These are phyloP conservation scores for Sarocladium brachiariae DNA, from an alignment of 2,329 filamentous ascomycete genomes.

Conservation along the genomic window DNA sequence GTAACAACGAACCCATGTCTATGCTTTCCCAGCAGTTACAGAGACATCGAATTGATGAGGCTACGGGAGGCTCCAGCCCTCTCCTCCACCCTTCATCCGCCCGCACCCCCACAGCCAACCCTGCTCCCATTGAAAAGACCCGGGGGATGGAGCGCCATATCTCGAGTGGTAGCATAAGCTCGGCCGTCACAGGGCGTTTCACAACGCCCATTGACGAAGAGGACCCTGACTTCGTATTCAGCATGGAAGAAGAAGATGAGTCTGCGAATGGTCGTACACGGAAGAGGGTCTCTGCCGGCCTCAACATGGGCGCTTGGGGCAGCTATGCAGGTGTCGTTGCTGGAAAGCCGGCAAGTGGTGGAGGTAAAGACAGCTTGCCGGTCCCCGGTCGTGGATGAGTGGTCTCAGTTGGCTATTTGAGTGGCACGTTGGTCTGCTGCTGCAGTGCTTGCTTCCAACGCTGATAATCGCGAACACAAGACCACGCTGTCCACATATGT, in stretches of 20 bases:
- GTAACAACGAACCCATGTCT: slow-evolving; percentile 46
- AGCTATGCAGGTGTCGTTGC: slow-evolving; percentile 33
- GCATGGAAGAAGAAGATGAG: slow-evolving; percentile 55
- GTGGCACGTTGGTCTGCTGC: neutral
- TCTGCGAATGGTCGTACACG: slow-evolving; percentile 36
- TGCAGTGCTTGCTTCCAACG: too few species aligned
- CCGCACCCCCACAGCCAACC: slow-evolving; percentile 31
- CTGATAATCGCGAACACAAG: too few species aligned
- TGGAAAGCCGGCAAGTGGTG: slow-evolving; percentile 24
- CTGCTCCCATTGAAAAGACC: slow-evolving; percentile 32
- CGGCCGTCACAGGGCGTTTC: slow-evolving; percentile 47
- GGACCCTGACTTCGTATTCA: slow-evolving; percentile 57
- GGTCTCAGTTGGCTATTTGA: slow-evolving; percentile 11
- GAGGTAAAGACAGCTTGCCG: slow-evolving; percentile 20
- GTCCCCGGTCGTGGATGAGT: slow-evolving; percentile 25
- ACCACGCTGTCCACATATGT: too few species aligned
- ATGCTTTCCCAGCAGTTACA: slow-evolving; percentile 57
- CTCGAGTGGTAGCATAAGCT: slow-evolving; percentile 52
- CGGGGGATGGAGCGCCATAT: slow-evolving; percentile 50
- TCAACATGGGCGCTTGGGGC: slow-evolving; percentile 31
- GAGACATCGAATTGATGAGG: slow-evolving; percentile 47
- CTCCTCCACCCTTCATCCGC: slow-evolving; percentile 44
- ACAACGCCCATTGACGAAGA: slow-evolving; percentile 57
- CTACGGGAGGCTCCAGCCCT: slow-evolving; percentile 35
- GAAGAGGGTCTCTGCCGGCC: slow-evolving; percentile 42